Base-by-base conservation (phyloP, 495 filamentous ascomycete genomes). In the Glonium stellatum region DNA sequence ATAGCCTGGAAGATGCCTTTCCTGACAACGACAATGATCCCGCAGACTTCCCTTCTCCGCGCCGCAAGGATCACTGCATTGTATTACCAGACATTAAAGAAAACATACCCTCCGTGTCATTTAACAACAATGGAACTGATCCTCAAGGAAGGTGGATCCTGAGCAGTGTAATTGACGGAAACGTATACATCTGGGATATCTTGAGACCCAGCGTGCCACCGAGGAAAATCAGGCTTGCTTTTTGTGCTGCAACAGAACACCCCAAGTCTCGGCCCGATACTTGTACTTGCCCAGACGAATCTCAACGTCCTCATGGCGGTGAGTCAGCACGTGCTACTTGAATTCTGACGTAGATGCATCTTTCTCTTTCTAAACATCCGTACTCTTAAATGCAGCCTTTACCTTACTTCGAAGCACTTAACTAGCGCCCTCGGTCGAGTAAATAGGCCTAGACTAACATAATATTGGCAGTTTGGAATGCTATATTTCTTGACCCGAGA, bases 81-180 rank as follows among this genome's bases (percentile, higher is more conserved):
- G 18, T 44, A 44, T 18, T 44, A 18, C 39, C 4, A 42, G 52
- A 42, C 4, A 23, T 22, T 23, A 5, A 68, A 19, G 63, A 73
- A 19, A 96, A 97, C 65, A 89, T 96, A 4, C 92, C 93, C 1
- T 84, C 77, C 36, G 75, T 97, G 15, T 76, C 82, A 11, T 97
- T 97, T 61, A 75, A 80, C 55, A 84, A 85, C 68, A 79, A 81
- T 39, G 81, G 81, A 52, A 67, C 78, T 34, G 84, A 89, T 63
- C 72, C 78, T 9, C 72, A 80, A 12, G 90, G 87, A 1, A 72
- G 79, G 10, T 89, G 83, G 78, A 77, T 97, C 42, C 78, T 86
- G 18, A 90, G 87, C 21, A 83, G 83, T 11, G 88, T 91, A 62
- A 90, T 97, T 46, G 65, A 75, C 18, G 89, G 89, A 21, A 74